Conservation (phyloP, 257 asterid genomes). For the Euphrasia confusa region DNA sequence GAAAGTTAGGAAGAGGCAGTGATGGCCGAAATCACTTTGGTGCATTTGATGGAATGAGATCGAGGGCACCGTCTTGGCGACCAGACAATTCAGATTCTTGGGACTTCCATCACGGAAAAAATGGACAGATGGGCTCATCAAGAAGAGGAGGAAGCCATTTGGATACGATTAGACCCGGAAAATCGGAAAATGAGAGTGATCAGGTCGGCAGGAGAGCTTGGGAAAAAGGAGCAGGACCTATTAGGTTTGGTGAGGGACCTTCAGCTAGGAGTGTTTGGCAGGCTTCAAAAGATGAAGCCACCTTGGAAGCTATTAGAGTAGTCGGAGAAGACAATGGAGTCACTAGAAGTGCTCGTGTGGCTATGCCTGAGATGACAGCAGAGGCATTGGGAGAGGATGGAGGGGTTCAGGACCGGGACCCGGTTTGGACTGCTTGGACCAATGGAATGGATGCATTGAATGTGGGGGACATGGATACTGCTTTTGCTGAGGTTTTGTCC, state of each 20-base stretch:
- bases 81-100: constrained; percentile 59
- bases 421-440: constrained; percentile 82
- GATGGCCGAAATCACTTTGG: constrained; percentile 62
- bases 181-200: constrained; percentile 58
- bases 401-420: constrained; percentile 66
- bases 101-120: constrained; percentile 70
- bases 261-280: constrained; percentile 99
- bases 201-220: constrained; percentile 70
- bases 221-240: constrained; percentile 70
- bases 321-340: constrained; percentile 90
- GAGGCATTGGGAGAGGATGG: constrained; percentile 77
- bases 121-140: constrained; percentile 51
- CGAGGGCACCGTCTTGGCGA: constrained; percentile 71
- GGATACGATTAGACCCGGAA: constrained; percentile 46
- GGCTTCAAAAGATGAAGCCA: constrained; percentile 98
- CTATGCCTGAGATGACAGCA: constrained; percentile 75
- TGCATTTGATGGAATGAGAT: constrained; percentile 57
- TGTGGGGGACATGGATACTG: constrained; percentile 75
- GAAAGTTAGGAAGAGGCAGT: constrained; percentile 59
- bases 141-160: constrained; percentile 49
- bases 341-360: constrained; percentile 68
- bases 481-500: constrained; percentile 82
- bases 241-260: constrained; percentile 98
- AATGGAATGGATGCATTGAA: constrained; percentile 95
- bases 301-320: constrained; percentile 92